Evolutionary conservation across 148 eudicot species (phyloP), one percentile per base, ranked within the genome.

Genomic region (Hydrangea macrophylla): DNA sequence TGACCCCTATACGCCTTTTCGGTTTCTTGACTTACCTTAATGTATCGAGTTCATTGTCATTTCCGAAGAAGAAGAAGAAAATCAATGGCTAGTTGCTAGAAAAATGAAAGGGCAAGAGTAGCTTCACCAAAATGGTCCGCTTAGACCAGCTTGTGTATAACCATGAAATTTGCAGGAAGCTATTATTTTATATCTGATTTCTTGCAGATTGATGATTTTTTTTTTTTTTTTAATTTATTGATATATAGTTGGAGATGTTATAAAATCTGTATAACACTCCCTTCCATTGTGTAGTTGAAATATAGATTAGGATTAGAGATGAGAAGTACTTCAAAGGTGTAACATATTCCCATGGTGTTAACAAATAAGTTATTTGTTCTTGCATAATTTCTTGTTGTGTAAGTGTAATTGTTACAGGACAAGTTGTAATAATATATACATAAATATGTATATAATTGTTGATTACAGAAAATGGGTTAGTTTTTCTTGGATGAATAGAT

Each of bases 191-290:
- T 1, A n/a, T 12, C 20, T 8, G 33, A 15, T 50, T 13, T 35
- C 22, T 37, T 53, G 60, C 28, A 15, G 25, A 18, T 22, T 32
- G 31, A 24, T 23, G 30, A 26, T 53, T 36, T 23, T 53, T 53
- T 35, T 18, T 3, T 2, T 25, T 35, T 24, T 33, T 2, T 54
- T 3, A 6, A 54, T 33, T 13, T 33, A 17, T 45, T 39, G 28
- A 39, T 36, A 40, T 54, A 51, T 24, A 63, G 61, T 0, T 32
- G 48, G 62, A 39, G 68, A 22, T 39, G 68, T 68, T 68, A 55
- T 67, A 27, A n/a, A 36, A 13, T 13, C 56, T 74, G 27, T 57
- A 51, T 74, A 31, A 54, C 53, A 7, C 70, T 73, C 72, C 77
- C 50, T 67, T 74, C 55, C 48, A 61, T 37, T 50, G 20, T 73